Evolutionary conservation across 768 basidiomycete genomes (phyloP).

Genomic region (Cubamyces lactineus): DNA sequence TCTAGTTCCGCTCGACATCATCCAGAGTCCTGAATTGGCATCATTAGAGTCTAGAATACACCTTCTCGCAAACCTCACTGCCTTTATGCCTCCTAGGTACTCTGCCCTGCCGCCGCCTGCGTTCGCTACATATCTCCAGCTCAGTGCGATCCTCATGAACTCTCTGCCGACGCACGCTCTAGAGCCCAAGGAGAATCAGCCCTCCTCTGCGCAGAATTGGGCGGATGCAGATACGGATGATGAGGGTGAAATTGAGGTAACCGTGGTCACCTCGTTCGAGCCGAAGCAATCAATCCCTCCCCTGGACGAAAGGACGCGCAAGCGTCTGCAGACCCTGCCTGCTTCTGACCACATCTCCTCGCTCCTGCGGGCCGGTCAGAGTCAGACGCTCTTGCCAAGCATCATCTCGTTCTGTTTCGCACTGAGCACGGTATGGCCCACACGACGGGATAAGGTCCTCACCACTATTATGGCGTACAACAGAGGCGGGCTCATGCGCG

Average conservation of each 20-base stretch:
- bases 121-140: conserved; percentile 55
- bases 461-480: conserved; percentile 53
- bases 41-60: conserved; percentile 46
- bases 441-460: conserved; percentile 59
- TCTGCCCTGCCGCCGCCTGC: conserved; percentile 47
- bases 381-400: conserved; percentile 44
- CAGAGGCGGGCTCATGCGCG: conserved; percentile 68
- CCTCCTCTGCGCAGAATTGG: conserved; percentile 9
- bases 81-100: conserved; percentile 69
- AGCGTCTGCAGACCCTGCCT: conserved; percentile 63
- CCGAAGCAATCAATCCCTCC: conserved; percentile 38
- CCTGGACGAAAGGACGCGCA: conserved; percentile 62
- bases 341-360: conserved; percentile 55
- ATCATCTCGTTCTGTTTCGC: conserved; percentile 63
- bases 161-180: conserved; percentile 55
- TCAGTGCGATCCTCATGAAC: conserved; percentile 56
- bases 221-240: conserved; percentile 35
- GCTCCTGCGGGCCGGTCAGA: conserved; percentile 51
- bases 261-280: conserved; percentile 43
- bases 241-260: conserved; percentile 38
- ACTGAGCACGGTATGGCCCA: conserved; percentile 63
- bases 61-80: conserved; percentile 71
- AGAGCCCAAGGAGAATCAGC: conserved; percentile 43
- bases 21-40: conserved; percentile 6
- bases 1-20: conserved; percentile 34